Percentiles rank a stretch among this genome's conserved stretches.
Conservation (phyloP, 2,329 filamentous ascomycete genomes). For the Pseudocercospora vitis region DNA sequence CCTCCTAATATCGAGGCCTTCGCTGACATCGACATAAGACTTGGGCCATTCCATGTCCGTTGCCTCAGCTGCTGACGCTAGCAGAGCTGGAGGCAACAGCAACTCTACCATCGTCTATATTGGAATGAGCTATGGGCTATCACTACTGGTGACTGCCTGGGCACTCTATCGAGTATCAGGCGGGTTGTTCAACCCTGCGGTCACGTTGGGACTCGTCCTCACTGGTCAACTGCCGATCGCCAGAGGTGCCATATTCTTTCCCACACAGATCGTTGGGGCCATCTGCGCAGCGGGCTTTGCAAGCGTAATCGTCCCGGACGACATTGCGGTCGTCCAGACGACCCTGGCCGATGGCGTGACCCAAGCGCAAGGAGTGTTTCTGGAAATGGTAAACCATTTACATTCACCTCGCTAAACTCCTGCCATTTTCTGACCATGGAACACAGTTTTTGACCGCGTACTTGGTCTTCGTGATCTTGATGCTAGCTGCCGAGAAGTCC, state of each 20-base stretch:
- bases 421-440: neutral
- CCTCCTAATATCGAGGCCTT: no score
- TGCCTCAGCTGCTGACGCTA: slow-evolving; percentile 36
- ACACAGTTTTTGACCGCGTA: slow-evolving; percentile 33
- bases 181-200: slow-evolving; percentile 36
- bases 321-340: slow-evolving; percentile 33
- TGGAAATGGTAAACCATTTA: slow-evolving; percentile 34
- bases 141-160: slow-evolving; percentile 43
- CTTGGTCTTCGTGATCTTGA: slow-evolving; percentile 38
- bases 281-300: slow-evolving; percentile 37
- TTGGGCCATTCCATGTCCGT: slow-evolving; percentile 12
- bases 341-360: slow-evolving; percentile 32
- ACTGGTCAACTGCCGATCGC: slow-evolving; percentile 30
- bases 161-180: slow-evolving; percentile 37
- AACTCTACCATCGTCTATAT: slow-evolving; percentile 33
- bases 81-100: slow-evolving; percentile 44
- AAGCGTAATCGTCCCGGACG: slow-evolving; percentile 34
- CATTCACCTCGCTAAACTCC: neutral
- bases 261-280: slow-evolving; percentile 34
- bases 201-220: slow-evolving; percentile 36
- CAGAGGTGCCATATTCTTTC: slow-evolving; percentile 33
- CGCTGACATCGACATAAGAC: no score
- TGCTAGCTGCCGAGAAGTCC: slow-evolving; percentile 40
- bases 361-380: slow-evolving; percentile 35
- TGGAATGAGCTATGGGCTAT: slow-evolving; percentile 40